Percentiles rank a stretch among this genome's conserved stretches.
These are phyloP conservation scores for Exophiala sp. DNA, from an alignment of 2,329 filamentous ascomycete species.

Conservation along the genomic window DNA sequence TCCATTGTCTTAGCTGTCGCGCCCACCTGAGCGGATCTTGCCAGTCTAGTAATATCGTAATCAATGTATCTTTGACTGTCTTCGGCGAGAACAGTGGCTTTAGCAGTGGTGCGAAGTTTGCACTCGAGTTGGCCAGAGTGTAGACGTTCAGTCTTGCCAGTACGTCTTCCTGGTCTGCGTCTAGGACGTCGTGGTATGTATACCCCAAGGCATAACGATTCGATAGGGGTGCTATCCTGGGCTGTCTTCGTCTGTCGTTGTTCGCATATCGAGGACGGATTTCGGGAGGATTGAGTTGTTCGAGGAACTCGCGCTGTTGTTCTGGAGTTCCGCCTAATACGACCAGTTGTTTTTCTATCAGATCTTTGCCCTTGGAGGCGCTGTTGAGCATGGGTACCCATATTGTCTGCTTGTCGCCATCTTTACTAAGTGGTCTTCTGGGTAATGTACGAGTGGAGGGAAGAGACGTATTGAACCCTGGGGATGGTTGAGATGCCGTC, in stretches of 20 bases:
- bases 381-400: conserved; percentile 92
- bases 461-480: conserved; percentile 8
- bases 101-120: conserved; percentile 76
- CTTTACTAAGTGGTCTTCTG: conserved; percentile 50
- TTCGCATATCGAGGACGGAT: conserved; percentile 43
- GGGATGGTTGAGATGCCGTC: conserved; percentile 14
- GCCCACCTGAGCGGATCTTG: conserved; percentile 90
- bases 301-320: conserved; percentile 79
- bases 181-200: conserved; percentile 90
- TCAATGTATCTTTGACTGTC: conserved; percentile 78
- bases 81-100: conserved; percentile 79
- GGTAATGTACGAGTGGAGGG: conserved; percentile 33
- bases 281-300: conserved; percentile 47
- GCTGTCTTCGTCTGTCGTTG: conserved; percentile 48
- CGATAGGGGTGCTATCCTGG: conserved; percentile 71
- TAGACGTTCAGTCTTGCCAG: conserved; percentile 86
- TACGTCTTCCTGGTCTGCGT: conserved; percentile 94
- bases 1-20: conserved; percentile 83
- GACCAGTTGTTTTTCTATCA: conserved; percentile 88
- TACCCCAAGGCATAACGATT: conserved; percentile 92
- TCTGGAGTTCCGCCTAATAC: conserved; percentile 83
- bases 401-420: conserved; percentile 73
- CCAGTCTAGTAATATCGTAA: conserved; percentile 95
- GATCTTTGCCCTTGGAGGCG: conserved; percentile 81
- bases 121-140: conserved; percentile 78